These are phyloP conservation scores for Lyophyllum shimeji DNA, from an alignment of 768 basidiomycete species.

Conservation along the genomic window DNA sequence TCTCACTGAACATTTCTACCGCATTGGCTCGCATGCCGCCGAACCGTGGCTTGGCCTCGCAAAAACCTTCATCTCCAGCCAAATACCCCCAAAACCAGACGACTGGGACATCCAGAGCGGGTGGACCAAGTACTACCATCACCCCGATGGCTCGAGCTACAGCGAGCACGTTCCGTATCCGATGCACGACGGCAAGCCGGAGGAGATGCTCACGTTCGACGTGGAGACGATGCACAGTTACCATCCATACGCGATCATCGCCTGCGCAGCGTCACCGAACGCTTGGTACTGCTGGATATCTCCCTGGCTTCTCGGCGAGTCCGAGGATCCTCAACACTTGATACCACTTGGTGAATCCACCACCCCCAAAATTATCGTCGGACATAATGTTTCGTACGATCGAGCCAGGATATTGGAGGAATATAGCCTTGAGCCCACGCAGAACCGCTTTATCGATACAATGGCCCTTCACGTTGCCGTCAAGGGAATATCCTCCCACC, in stretches of 20 bases:
- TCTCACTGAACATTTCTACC: conserved; percentile 87
- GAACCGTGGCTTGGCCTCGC: conserved; percentile 81
- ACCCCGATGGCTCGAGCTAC: conserved; percentile 74
- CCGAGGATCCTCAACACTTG: conserved; percentile 58
- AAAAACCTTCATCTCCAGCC: conserved; percentile 46
- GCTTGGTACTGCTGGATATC: conserved; percentile 98
- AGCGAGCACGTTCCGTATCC: conserved; percentile 71
- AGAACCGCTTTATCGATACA: conserved; percentile 88
- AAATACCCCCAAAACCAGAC: conserved; percentile 60
- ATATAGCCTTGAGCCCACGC: conserved; percentile 65
- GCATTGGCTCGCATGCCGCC: conserved; percentile 65
- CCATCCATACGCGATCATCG: conserved; percentile 83
- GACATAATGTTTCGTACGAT: conserved; percentile 96
- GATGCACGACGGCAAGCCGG: conserved; percentile 58
- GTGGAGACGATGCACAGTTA: conserved; percentile 90
- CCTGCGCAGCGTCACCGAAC: conserved; percentile 77
- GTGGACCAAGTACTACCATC: conserved; percentile 85
- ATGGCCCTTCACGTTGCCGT: conserved; percentile 94
- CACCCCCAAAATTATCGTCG: conserved; percentile 69
- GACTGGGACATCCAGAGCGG: conserved; percentile 61
- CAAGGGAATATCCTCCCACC: conserved; percentile 91
- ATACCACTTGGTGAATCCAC: conserved; percentile 66
- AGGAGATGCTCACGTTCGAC: conserved; percentile 84
- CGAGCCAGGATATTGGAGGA: conserved; percentile 81
- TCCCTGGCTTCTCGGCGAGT: conserved; percentile 80